Evolutionary conservation across 345 rosid genomes (phyloP), one percentile per base, ranked within the genome.

Genomic region (Rubroshorea leprosula): DNA sequence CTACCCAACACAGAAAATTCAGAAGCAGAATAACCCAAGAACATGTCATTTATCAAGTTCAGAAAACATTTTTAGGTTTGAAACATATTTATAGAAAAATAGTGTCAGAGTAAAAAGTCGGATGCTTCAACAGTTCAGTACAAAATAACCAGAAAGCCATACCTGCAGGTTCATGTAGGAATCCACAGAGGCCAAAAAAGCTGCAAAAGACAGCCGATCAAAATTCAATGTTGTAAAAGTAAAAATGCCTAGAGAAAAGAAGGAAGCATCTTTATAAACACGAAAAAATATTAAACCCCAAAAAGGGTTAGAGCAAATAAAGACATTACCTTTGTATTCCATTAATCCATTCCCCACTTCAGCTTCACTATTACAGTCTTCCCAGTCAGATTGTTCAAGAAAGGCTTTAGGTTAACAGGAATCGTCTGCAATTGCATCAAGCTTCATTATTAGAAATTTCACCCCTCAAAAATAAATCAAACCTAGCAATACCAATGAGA

Each of bases 81-180:
- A 1, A 35, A 23, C 23, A 9, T 31, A 35, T 7, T 41, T 23
- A 39, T 21, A 61, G 35, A 23, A 38, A 15, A 11, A 24, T 44
- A 62, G 39, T 43, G 17, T 46, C 45, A 9, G 17, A 43, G 18
- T 22, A 12, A 61, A 60, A n/a, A n/a, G n/a, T n/a, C n/a, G n/a
- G n/a, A n/a, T n/a, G n/a, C n/a, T n/a, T n/a, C n/a, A n/a, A n/a
- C n/a, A n/a, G n/a, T n/a, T n/a, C n/a, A n/a, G n/a, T n/a, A n/a
- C n/a, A n/a, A n/a, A n/a, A n/a, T n/a, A 24, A 58, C 18, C 35
- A 29, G 35, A 29, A 29, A 29, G 58, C 17, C 6, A 43, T 20
- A 85, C 96, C 95, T 91, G 96, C 69, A 91, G 69, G 81, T 92
- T 91, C 98, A 91, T 91, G 85, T 88, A 91, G 17, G 98, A 84